Evolutionary conservation across 805 yeast genomes (phyloP).

Genomic region (Peterozyma toletana): DNA sequence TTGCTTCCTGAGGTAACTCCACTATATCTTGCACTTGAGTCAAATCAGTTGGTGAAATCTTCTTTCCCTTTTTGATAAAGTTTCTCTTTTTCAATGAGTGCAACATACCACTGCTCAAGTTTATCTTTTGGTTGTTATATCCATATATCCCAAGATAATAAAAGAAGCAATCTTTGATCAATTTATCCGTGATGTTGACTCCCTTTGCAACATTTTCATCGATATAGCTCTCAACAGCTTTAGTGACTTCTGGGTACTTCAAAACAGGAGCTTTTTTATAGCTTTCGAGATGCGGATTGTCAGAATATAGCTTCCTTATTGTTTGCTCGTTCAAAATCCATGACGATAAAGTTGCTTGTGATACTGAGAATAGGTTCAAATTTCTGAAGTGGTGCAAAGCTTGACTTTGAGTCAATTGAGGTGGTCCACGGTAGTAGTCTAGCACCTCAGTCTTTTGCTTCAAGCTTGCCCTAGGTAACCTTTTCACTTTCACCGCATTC

Average conservation of each 20-base stretch:
- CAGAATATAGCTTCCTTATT: slow-evolving; percentile 15
- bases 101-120: slow-evolving; percentile 25
- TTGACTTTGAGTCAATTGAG: slow-evolving; percentile 19
- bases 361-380: slow-evolving; percentile 18
- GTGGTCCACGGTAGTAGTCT: slow-evolving; percentile 24
- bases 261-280: slow-evolving; percentile 24
- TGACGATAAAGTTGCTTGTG: slow-evolving; percentile 27
- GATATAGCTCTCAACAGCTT: slow-evolving; percentile 21
- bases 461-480: slow-evolving; percentile 21
- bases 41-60: not conserved
- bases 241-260: slow-evolving; percentile 25
- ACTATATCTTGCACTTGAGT: not conserved
- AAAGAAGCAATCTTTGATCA: slow-evolving; percentile 13
- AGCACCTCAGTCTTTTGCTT: slow-evolving; percentile 24
- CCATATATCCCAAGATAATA: slow-evolving; percentile 15
- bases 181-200: slow-evolving; percentile 17
- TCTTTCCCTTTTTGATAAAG: slow-evolving; percentile 12
- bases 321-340: slow-evolving; percentile 21
- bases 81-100: slow-evolving; percentile 25
- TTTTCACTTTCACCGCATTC: not conserved
- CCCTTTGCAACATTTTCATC: slow-evolving; percentile 11
- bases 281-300: slow-evolving; percentile 18
- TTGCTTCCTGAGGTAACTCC: not conserved
- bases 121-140: slow-evolving; percentile 14
- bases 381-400: slow-evolving; percentile 17